Conservation (phyloP, 352 stramenopile species). For the Globisporangium abappressorium region DNA sequence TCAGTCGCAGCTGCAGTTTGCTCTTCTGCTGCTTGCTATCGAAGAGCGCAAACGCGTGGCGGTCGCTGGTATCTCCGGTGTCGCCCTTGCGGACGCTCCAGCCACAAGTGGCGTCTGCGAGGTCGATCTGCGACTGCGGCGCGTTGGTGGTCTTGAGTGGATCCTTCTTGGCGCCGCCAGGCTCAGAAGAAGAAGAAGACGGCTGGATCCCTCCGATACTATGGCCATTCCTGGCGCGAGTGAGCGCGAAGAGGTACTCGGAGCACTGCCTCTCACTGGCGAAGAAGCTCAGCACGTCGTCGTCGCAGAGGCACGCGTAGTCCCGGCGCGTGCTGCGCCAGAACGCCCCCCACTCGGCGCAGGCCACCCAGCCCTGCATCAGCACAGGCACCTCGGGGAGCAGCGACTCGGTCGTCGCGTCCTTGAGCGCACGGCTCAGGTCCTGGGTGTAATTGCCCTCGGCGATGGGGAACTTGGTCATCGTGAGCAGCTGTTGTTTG, state of each 20-base stretch:
- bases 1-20: conserved; percentile 30
- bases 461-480: conserved; percentile 9
- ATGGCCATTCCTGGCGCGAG: conserved; percentile 22
- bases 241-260: conserved; percentile 60
- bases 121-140: conserved; percentile 41
- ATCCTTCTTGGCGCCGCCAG: too few species aligned
- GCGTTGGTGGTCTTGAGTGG: conserved; percentile 33
- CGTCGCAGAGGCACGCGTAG: conserved; percentile 65
- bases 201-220: conserved; percentile 5
- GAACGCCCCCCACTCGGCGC: conserved; percentile 56
- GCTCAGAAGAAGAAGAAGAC: too few species aligned
- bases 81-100: conserved; percentile 56
- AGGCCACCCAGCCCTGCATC: conserved; percentile 50
- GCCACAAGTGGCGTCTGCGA: conserved; percentile 25
- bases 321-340: conserved; percentile 60
- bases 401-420: conserved; percentile 16
- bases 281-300: conserved; percentile 58
- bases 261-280: conserved; percentile 35
- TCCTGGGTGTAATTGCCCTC: not conserved
- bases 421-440: conserved; percentile 20
- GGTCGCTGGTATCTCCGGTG: conserved; percentile 15
- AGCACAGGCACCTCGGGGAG: conserved; percentile 20
- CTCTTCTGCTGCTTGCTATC: conserved; percentile 22
- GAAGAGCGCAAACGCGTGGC: conserved; percentile 70
- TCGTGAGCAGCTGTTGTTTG: not conserved